Conservation (phyloP, 2,329 filamentous ascomycete species). For the Monosporascus sp. region DNA sequence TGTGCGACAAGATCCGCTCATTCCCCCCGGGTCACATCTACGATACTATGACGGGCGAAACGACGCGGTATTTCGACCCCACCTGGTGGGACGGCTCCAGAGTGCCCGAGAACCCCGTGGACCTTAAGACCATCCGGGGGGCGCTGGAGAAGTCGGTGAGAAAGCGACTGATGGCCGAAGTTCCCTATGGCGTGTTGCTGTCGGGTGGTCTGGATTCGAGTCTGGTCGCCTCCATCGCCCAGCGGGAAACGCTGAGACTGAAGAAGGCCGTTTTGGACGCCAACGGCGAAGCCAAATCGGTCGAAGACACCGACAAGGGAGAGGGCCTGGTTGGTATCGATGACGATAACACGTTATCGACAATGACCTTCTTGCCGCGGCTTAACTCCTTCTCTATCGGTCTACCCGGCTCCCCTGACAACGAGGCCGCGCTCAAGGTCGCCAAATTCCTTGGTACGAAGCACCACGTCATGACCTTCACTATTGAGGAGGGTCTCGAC, state of each 20-base stretch:
- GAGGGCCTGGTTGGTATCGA: slow-evolving; percentile 89
- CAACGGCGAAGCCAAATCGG: slow-evolving; percentile 32
- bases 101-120: slow-evolving; percentile 73
- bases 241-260: slow-evolving; percentile 80
- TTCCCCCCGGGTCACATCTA: slow-evolving; percentile 96
- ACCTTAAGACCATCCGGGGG: slow-evolving; percentile 76
- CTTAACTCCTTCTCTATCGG: slow-evolving; percentile 99
- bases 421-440: slow-evolving; percentile 84
- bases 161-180: slow-evolving; percentile 97
- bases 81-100: slow-evolving; percentile 83
- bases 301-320: slow-evolving; percentile 51
- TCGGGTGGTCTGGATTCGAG: slow-evolving; percentile 96
- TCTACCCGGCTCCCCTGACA: slow-evolving; percentile 87
- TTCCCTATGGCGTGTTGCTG: slow-evolving; percentile 91
- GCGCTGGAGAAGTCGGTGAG: slow-evolving; percentile 86
- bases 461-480: slow-evolving; percentile 98
- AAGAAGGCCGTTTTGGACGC: slow-evolving; percentile 57
- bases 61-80: slow-evolving; percentile 85
- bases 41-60: slow-evolving; percentile 83
- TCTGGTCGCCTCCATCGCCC: slow-evolving; percentile 89
- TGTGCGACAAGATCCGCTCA: slow-evolving; percentile 90
- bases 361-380: slow-evolving; percentile 85
- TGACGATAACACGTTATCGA: slow-evolving; percentile 82
- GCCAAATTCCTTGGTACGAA: slow-evolving; percentile 96
- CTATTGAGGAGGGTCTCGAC: slow-evolving; percentile 93